These are phyloP conservation scores for Candida sithepensis DNA, from an alignment of 805 yeast genomes.

Conservation along the genomic window DNA sequence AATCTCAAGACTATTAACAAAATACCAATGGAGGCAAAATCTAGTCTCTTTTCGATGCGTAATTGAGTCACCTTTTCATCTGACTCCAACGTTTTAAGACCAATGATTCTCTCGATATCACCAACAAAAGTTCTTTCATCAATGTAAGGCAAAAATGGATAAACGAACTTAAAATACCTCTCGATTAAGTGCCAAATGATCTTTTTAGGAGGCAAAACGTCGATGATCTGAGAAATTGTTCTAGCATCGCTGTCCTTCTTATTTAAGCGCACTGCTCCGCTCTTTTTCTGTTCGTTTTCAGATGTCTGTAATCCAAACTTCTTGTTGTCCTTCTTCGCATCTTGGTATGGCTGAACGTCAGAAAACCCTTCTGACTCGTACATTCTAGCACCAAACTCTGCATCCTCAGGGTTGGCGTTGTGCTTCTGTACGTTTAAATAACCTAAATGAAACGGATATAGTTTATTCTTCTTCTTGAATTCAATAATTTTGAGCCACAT, in stretches of 20 bases:
- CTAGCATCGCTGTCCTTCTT: slow-evolving; percentile 20
- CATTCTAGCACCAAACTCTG: slow-evolving; percentile 29
- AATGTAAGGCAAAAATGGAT: slow-evolving; percentile 46
- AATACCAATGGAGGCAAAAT: slow-evolving; percentile 45
- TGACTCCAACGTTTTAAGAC: slow-evolving; percentile 29
- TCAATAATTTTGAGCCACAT: slow-evolving; percentile 31
- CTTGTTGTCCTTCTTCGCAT: slow-evolving; percentile 10
- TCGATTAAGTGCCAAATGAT: slow-evolving; percentile 44
- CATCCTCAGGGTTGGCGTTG: slow-evolving; percentile 6
- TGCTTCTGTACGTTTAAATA: too few species aligned
- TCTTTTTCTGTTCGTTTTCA: slow-evolving; percentile 10
- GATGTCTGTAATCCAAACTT: neutral
- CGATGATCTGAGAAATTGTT: slow-evolving; percentile 29
- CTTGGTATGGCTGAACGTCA: slow-evolving; percentile 33
- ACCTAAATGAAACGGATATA: neutral
- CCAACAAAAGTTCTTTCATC: slow-evolving; percentile 35
- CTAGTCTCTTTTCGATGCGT: slow-evolving; percentile 39
- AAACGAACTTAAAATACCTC: slow-evolving; percentile 41
- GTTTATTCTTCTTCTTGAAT: slow-evolving; percentile 18
- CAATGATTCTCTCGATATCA: slow-evolving; percentile 36
- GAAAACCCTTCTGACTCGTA: slow-evolving; percentile 36
- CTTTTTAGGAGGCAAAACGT: slow-evolving; percentile 39
- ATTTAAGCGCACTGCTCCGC: neutral
- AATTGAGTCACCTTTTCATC: slow-evolving; percentile 32
- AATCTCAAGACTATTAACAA: slow-evolving; percentile 43